Base-by-base conservation (phyloP, 1,284 basidiomycete genomes). In the Ceratobasidium sp. region DNA sequence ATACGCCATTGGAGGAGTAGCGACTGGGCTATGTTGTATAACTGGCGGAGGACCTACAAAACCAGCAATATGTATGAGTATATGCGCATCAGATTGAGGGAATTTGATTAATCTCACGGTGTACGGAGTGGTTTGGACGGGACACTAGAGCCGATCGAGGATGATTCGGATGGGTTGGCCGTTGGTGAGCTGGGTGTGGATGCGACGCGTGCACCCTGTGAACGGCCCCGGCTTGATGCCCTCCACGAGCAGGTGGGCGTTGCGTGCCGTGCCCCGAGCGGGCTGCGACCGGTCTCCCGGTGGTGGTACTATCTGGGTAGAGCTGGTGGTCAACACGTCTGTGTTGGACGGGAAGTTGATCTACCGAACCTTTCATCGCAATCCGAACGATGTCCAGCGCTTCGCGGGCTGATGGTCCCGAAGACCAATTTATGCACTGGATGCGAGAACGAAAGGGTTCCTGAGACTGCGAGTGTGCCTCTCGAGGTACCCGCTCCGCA, bases 401-500 rank as follows among this genome's bases (percentile, higher is more conserved):
- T 22, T 37, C 37, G 29, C 22, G 59, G 1, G 59, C 16, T 3
- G 59, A 61, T 22, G 39, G 59, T 11, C 59, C 59, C n/a, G 59
- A 62, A 16, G 39, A 16, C 59, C 59, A 62, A 37, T 46, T 62
- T 6, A 62, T n/a, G 2, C 39, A 39, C 31, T 62, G 59, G 11
- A 61, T 22, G 3, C 39, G 37, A 3, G 59, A 61, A 14, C 37
- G 31, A 41, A 61, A 61, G 3, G 59, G 59, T 22, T 61, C 59
- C 24, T 61, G 59, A 13, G 59, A 6, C 22, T 13, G 34, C 29
- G 34, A 24, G 19, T 61, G 59, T 7, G 37, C 59, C n/a, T 61
- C 59, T 41, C n/a, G 59, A 16, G 59, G 43, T 1, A 43, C 13
- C 37, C 43, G 59, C 19, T 61, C 59, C 19, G 29, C 37, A 13